phyloP scores from a whole-genome alignment of 106 monocot genomes.

The Dendrobium huoshanense region DNA sequence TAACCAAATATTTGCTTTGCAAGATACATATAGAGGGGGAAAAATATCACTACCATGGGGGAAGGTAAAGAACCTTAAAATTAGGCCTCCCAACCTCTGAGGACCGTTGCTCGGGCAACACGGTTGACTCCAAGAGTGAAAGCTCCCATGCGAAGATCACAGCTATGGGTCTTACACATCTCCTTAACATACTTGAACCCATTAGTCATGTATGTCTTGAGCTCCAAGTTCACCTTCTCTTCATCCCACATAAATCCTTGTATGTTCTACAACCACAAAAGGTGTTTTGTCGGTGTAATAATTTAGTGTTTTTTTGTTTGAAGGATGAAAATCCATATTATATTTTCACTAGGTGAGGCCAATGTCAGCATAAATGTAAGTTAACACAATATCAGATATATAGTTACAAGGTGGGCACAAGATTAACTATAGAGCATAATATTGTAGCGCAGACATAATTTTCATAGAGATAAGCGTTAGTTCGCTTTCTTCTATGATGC shows the following conservation, averaged over 20 bases:
- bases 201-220: slow-evolving; percentile 62
- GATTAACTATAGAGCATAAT: too few relatives aligned
- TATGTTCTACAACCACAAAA: slow-evolving; percentile 56
- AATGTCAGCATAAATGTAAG: background rate
- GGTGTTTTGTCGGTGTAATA: background rate
- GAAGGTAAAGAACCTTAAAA: background rate
- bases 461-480: too few relatives aligned
- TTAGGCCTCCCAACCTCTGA: slow-evolving; percentile 81
- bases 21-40: too few relatives aligned
- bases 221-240: slow-evolving; percentile 84
- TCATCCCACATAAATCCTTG: slow-evolving; percentile 98
- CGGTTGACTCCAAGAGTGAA: slow-evolving; percentile 83
- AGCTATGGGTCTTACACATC: slow-evolving; percentile 75
- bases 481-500: too few relatives aligned
- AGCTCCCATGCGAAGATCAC: slow-evolving; percentile 90
- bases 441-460: too few relatives aligned
- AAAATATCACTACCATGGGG: too few relatives aligned
- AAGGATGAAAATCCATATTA: too few relatives aligned
- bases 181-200: slow-evolving; percentile 61
- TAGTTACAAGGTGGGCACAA: too few relatives aligned
- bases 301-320: background rate
- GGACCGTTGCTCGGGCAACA: slow-evolving; percentile 70
- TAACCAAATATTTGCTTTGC: too few relatives aligned
- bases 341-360: background rate
- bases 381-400: too few relatives aligned